Conservation (phyloP, 208 protist species). For the Leptomonas seymouri region DNA sequence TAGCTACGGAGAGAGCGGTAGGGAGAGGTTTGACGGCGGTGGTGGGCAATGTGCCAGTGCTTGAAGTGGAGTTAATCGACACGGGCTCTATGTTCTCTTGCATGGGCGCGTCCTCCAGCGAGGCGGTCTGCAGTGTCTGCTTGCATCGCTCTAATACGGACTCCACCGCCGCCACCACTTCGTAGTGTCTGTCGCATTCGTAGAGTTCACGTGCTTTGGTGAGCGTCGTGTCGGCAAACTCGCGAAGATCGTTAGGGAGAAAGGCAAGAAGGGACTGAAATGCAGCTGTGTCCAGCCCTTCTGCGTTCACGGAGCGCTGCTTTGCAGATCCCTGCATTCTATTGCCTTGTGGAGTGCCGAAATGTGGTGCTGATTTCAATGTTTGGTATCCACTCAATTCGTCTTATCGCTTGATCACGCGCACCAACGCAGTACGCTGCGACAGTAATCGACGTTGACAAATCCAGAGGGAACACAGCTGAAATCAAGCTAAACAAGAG, state of each 20-base stretch:
- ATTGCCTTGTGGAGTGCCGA: no score
- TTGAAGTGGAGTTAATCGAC: neutral
- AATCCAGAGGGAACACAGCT: no score
- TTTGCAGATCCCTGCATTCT: neutral
- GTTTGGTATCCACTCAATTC: no score
- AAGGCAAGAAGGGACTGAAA: constrained; percentile 19
- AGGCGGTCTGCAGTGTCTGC: constrained; percentile 29
- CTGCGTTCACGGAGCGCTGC: constrained; percentile 14
- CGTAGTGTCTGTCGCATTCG: constrained; percentile 50
- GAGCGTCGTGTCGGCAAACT: constrained; percentile 17
- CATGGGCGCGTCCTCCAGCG: constrained; percentile 17
- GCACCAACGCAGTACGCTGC: no score
- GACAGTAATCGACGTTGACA: no score
- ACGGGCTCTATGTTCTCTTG: constrained; percentile 22
- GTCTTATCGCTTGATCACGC: no score
- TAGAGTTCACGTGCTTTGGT: constrained; percentile 38
- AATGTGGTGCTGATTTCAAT: no score
- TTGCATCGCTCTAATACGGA: constrained; percentile 23
- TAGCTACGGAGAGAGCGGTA: constrained; percentile 32
- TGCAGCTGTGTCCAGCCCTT: constrained; percentile 1
- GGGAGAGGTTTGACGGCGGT: constrained; percentile 11
- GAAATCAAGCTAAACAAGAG: no score
- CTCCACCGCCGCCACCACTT: constrained; percentile 47
- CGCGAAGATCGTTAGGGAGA: constrained; percentile 12
- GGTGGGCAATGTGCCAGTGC: constrained; percentile 5